Percentiles rank a stretch among this genome's conserved stretches.
Conservation (phyloP, 139 green algal genomes). For the Microglena sp. region DNA sequence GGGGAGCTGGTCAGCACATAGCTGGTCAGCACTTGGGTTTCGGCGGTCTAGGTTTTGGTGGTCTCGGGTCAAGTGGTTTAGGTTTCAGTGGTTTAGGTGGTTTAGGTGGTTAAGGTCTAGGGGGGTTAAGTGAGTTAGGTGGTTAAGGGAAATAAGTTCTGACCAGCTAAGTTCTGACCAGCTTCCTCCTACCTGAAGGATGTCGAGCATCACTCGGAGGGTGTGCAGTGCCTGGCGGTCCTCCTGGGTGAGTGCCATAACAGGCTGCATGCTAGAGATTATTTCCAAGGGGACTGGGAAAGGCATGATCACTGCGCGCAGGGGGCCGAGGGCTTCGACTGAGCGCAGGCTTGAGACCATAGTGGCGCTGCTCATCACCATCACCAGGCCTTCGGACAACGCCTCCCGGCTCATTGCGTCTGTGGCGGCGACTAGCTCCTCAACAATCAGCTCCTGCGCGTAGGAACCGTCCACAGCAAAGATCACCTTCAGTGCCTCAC, state of each 20-base stretch:
- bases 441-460: constrained; percentile 64
- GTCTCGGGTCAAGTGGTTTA: too few relatives aligned
- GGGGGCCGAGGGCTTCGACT: constrained; percentile 44
- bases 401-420: constrained; percentile 54
- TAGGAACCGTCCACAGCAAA: constrained; percentile 56
- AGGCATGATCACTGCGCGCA: constrained; percentile 46
- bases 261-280: constrained; percentile 21
- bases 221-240: constrained; percentile 41
- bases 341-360: constrained; percentile 21
- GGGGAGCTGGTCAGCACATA: too few relatives aligned
- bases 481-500: constrained; percentile 20
- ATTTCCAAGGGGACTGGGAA: constrained; percentile 31
- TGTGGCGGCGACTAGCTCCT: constrained; percentile 61
- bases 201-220: constrained; percentile 24
- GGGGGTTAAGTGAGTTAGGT: too few relatives aligned
- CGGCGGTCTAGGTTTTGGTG: too few relatives aligned
- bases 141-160: too few relatives aligned
- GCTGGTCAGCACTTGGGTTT: too few relatives aligned
- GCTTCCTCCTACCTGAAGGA: constrained; percentile 21
- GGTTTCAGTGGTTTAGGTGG: too few relatives aligned
- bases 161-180: too few relatives aligned
- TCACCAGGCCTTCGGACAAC: constrained; percentile 28
- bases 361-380: constrained; percentile 25
- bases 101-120: too few relatives aligned
- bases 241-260: constrained; percentile 37